These are phyloP conservation scores for Plantago ovata DNA, from an alignment of 257 asterid species.

Conservation along the genomic window DNA sequence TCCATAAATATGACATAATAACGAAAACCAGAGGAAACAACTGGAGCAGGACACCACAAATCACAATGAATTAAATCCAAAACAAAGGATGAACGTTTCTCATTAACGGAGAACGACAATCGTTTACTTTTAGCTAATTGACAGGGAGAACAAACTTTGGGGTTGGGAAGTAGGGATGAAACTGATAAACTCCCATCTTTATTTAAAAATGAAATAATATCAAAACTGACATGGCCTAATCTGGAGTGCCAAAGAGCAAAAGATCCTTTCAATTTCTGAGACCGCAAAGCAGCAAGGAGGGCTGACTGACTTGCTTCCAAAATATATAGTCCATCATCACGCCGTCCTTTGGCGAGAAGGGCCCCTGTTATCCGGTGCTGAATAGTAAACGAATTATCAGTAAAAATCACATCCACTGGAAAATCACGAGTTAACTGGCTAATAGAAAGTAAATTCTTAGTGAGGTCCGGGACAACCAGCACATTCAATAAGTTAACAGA, in stretches of 20 bases:
- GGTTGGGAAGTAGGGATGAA: not conserved
- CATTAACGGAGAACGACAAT: not conserved
- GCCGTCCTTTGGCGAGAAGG: too few relatives aligned
- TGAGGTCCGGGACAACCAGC: not conserved
- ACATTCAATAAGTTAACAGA: not conserved
- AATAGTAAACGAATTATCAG: too few relatives aligned
- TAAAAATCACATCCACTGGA: too few relatives aligned
- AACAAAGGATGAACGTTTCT: not conserved
- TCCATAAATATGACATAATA: too few relatives aligned
- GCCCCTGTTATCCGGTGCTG: too few relatives aligned
- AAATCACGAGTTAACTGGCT: not conserved
- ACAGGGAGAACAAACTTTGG: not conserved
- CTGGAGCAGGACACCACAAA: not conserved
- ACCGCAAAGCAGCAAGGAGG: too few relatives aligned
- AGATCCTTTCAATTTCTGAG: not conserved
- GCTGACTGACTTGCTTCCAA: too few relatives aligned
- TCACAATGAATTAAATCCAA: not conserved
- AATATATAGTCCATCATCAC: too few relatives aligned
- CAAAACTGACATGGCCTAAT: not conserved
- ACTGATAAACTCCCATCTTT: not conserved
- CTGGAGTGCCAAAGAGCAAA: not conserved
- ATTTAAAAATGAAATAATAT: not conserved
- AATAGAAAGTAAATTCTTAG: not conserved
- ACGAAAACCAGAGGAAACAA: too few relatives aligned
- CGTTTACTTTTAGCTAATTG: not conserved